Conservation (phyloP, 305 asterid genomes). For the Fraxinus platypoda region DNA sequence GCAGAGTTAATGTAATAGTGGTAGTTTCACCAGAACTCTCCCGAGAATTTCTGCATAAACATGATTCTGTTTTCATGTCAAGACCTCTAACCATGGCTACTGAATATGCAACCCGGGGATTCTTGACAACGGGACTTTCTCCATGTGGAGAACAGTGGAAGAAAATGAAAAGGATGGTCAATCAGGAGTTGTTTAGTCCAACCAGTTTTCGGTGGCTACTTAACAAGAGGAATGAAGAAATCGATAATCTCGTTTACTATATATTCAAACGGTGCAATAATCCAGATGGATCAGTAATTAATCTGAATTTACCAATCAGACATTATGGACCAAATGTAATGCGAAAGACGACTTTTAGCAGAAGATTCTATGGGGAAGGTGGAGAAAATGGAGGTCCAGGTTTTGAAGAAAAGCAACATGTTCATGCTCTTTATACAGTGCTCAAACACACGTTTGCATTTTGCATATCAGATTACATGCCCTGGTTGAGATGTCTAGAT, state of each 20-base stretch:
- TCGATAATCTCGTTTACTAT: slow-evolving; percentile 1
- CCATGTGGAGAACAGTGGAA: slow-evolving; percentile 16
- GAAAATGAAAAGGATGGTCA: slow-evolving; percentile 15
- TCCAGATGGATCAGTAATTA: neutral
- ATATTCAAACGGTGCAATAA: slow-evolving; percentile 7
- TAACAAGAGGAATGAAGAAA: slow-evolving; percentile 19
- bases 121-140: slow-evolving; percentile 10
- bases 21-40: slow-evolving; percentile 14
- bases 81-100: slow-evolving; percentile 16
- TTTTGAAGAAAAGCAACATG: neutral
- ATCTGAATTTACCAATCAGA: neutral
- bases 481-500: neutral
- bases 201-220: slow-evolving; percentile 13
- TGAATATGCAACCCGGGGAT: slow-evolving; percentile 6
- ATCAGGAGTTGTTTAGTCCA: neutral
- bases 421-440: neutral
- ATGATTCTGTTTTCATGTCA: neutral
- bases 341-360: slow-evolving; percentile 7
- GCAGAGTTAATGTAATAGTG: neutral
- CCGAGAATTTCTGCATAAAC: slow-evolving; percentile 14
- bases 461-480: neutral
- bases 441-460: neutral
- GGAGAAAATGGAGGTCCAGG: slow-evolving; percentile 17
- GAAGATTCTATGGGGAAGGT: slow-evolving; percentile 4
- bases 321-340: slow-evolving; percentile 14